Evolutionary conservation across 305 asterid genomes (phyloP).

Genomic region (Fraxinus dipetala): DNA sequence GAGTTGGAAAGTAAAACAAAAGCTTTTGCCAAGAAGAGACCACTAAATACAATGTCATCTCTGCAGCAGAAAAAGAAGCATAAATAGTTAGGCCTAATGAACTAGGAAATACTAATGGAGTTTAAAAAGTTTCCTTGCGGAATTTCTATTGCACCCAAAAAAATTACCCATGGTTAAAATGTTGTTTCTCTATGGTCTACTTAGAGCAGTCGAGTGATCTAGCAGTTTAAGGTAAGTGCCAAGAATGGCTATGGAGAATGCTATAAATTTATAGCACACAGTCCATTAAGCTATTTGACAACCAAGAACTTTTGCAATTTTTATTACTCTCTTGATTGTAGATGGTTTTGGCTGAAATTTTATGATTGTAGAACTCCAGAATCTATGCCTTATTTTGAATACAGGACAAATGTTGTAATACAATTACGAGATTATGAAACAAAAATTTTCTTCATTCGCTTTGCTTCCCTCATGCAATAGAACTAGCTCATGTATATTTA

Average conservation of each 20-base stretch:
- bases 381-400: background rate
- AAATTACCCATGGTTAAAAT: background rate
- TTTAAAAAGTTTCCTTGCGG: background rate
- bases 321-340: background rate
- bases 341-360: background rate
- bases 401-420: background rate
- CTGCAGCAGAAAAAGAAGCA: conserved; percentile 38
- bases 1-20: conserved; percentile 61
- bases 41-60: conserved; percentile 24
- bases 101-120: background rate
- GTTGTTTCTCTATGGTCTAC: background rate
- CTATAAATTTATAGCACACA: background rate
- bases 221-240: background rate
- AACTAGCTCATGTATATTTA: background rate
- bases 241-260: background rate
- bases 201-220: background rate
- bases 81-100: conserved; percentile 23
- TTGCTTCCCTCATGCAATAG: background rate
- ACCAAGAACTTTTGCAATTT: background rate
- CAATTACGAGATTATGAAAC: background rate
- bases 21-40: conserved; percentile 68
- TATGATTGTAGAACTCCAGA: background rate
- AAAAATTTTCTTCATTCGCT: background rate
- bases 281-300: background rate
- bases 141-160: background rate